Evolutionary conservation across 768 basidiomycete genomes (phyloP).

Genomic region (Pleurotus citrinopileatus): DNA sequence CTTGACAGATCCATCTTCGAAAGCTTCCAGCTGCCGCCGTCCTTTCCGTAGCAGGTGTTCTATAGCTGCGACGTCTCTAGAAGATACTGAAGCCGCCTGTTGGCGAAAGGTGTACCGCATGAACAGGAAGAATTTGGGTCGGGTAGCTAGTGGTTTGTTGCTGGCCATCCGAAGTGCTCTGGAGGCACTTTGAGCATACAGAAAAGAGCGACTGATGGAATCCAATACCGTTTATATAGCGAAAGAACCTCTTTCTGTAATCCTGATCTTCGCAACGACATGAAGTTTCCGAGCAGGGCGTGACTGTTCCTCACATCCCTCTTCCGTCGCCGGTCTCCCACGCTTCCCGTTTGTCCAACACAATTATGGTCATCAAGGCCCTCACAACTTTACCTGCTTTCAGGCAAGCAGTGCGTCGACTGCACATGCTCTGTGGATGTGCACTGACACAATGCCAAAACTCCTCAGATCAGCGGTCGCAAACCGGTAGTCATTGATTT

Average conservation of each 20-base stretch:
- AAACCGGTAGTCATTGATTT: constrained; percentile 61
- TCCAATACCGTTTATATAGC: constrained; percentile 38
- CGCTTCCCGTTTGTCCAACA: too few species aligned
- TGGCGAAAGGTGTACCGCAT: constrained; percentile 68
- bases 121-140: constrained; percentile 63
- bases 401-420: constrained; percentile 6
- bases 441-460: neutral
- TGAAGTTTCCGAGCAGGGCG: constrained; percentile 2
- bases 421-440: neutral
- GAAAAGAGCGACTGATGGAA: neutral
- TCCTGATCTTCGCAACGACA: constrained; percentile 35
- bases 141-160: constrained; percentile 59
- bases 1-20: constrained; percentile 61
- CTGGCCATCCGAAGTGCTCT: constrained; percentile 78
- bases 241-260: constrained; percentile 52
- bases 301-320: neutral
- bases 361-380: constrained; percentile 7
- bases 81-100: constrained; percentile 57
- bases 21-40: constrained; percentile 63
- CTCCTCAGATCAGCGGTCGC: constrained; percentile 40
- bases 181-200: neutral
- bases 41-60: constrained; percentile 79
- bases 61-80: constrained; percentile 64
- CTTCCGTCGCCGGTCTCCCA: neutral
- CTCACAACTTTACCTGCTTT: constrained; percentile 8